Evolutionary conservation across 768 basidiomycete genomes (phyloP).

Genomic region (Lentinula sp.): DNA sequence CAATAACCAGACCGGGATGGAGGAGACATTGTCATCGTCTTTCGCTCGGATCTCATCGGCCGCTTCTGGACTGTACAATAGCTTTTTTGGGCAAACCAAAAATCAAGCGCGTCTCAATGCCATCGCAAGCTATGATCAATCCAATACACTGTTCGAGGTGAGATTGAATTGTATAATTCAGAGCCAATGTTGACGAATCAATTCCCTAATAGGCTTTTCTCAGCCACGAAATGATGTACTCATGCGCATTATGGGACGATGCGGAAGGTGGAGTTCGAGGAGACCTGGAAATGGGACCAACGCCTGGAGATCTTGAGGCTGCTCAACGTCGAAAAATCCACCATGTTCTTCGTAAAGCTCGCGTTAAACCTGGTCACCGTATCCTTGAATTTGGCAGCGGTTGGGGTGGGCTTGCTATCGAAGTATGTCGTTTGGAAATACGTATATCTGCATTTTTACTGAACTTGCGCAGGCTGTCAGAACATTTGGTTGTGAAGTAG

Average conservation of each 20-base stretch:
- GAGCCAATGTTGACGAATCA: not conserved
- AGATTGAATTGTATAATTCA: not conserved
- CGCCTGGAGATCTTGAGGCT: constrained; percentile 64
- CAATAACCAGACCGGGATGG: constrained; percentile 57
- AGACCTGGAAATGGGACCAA: constrained; percentile 53
- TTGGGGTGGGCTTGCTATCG: constrained; percentile 91
- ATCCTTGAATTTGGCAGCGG: constrained; percentile 89
- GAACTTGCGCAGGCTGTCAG: constrained; percentile 48
- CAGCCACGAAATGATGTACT: constrained; percentile 92
- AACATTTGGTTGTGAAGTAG: constrained; percentile 75
- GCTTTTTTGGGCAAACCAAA: constrained; percentile 67
- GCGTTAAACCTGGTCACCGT: constrained; percentile 72
- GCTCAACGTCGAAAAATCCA: constrained; percentile 83
- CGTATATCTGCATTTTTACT: not conserved
- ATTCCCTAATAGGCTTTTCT: constrained; percentile 54
- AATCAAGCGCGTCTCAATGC: constrained; percentile 74
- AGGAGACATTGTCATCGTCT: constrained; percentile 49
- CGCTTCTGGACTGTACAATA: constrained; percentile 60
- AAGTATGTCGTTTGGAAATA: constrained; percentile 35
- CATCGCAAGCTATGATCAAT: constrained; percentile 88
- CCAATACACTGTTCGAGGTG: constrained; percentile 82
- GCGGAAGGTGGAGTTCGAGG: constrained; percentile 76
- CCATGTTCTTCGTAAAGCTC: constrained; percentile 72
- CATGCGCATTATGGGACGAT: constrained; percentile 80
- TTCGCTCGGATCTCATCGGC: constrained; percentile 52